These are phyloP conservation scores for Pichia nanzhaoensis DNA, from an alignment of 805 yeast species.

Conservation along the genomic window DNA sequence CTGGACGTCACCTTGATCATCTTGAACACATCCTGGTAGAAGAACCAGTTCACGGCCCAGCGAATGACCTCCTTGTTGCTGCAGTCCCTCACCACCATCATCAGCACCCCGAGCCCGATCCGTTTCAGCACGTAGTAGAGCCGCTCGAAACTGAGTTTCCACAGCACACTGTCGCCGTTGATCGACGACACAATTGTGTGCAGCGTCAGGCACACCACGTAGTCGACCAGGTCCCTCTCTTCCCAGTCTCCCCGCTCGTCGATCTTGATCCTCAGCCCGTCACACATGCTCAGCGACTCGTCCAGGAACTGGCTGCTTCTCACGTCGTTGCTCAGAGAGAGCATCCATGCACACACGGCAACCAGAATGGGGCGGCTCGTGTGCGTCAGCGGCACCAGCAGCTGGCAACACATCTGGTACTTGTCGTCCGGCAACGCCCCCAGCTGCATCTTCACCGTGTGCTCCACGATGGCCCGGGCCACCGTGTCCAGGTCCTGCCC, in stretches of 20 bases:
- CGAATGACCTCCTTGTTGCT: constrained; percentile 9
- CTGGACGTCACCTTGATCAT: constrained; percentile 18
- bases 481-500: constrained; percentile 6
- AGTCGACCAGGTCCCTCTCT: constrained; percentile 12
- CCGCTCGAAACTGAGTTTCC: constrained; percentile 19
- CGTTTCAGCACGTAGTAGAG: constrained; percentile 12
- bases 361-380: constrained; percentile 11
- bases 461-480: constrained; percentile 10
- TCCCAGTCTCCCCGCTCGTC: not conserved
- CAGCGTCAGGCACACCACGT: constrained; percentile 16
- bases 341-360: constrained; percentile 16
- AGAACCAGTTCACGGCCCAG: constrained; percentile 20
- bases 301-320: constrained; percentile 7
- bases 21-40: constrained; percentile 22
- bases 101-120: constrained; percentile 14
- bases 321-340: constrained; percentile 9
- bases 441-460: not conserved
- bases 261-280: not conserved
- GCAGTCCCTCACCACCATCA: constrained; percentile 6
- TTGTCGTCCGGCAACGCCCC: constrained; percentile 9
- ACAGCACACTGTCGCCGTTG: constrained; percentile 16
- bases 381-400: constrained; percentile 6
- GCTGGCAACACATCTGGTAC: not conserved
- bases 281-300: constrained; percentile 9
- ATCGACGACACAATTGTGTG: constrained; percentile 17